phyloP scores from a whole-genome alignment of 768 basidiomycete genomes.

The Podaxis sp. region DNA sequence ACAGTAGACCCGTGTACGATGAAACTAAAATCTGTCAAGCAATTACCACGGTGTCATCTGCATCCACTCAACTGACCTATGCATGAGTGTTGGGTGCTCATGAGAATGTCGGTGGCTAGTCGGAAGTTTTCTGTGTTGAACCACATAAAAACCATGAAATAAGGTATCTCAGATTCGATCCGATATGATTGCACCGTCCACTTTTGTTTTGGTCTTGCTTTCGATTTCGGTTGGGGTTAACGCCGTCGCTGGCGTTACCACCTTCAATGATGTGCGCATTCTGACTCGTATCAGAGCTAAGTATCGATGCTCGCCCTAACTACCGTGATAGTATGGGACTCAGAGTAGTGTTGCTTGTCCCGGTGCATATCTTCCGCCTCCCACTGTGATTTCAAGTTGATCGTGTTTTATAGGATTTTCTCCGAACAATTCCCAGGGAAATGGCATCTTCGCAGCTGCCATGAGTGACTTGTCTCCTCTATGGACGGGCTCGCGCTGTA shows the following conservation, averaged over 20 bases:
- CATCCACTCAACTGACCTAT: background rate
- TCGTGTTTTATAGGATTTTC: constrained; percentile 20
- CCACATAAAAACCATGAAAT: background rate
- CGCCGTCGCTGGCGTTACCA: constrained; percentile 22
- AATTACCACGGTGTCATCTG: background rate
- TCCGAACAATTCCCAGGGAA: constrained; percentile 28
- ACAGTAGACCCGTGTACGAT: background rate
- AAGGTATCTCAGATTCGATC: background rate
- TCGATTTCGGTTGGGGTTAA: constrained; percentile 11
- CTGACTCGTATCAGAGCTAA: background rate
- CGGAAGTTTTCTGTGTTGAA: background rate
- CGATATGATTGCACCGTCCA: background rate
- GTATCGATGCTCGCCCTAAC: background rate
- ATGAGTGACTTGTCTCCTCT: constrained; percentile 32
- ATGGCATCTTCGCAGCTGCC: constrained; percentile 29
- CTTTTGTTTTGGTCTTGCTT: constrained; percentile 1
- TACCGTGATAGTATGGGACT: constrained; percentile 14
- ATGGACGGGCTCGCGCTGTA: constrained; percentile 28
- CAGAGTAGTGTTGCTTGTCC: constrained; percentile 18
- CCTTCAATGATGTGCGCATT: constrained; percentile 21
- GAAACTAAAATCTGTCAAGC: background rate
- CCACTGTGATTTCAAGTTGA: background rate
- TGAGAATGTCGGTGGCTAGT: background rate
- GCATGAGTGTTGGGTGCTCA: background rate
- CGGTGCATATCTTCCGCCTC: background rate